Evolutionary conservation across 1,139 yeast genomes (phyloP).

Genomic region (Blastobotrys illinoisensis): DNA sequence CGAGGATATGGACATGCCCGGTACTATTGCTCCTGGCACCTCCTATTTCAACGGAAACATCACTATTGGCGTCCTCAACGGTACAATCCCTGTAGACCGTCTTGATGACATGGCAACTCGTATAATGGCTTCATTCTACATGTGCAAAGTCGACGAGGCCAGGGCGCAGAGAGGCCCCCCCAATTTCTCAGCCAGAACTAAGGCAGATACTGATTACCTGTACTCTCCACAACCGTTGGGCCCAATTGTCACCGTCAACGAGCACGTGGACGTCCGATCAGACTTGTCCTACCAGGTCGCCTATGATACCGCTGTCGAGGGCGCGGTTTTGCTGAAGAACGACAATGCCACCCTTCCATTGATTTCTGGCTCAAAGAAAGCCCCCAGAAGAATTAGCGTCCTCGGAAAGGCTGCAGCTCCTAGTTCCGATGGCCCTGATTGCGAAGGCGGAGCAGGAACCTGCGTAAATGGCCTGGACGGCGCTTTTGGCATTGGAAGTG

Average conservation of each 20-base stretch:
- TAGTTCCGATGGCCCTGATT: slow-evolving; percentile 5
- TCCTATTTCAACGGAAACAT: slow-evolving; percentile 55
- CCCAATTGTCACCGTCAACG: slow-evolving; percentile 48
- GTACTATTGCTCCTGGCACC: slow-evolving; percentile 41
- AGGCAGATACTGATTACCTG: slow-evolving; percentile 48
- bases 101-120: slow-evolving; percentile 59
- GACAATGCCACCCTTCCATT: slow-evolving; percentile 49
- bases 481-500: slow-evolving; percentile 33
- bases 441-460: background rate
- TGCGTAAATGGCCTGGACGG: background rate
- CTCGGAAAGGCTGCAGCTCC: slow-evolving; percentile 8
- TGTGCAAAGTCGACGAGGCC: slow-evolving; percentile 24
- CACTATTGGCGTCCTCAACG: slow-evolving; percentile 51
- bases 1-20: slow-evolving; percentile 65
- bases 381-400: slow-evolving; percentile 1
- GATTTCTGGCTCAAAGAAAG: slow-evolving; percentile 6
- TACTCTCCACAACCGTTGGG: slow-evolving; percentile 46
- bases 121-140: slow-evolving; percentile 52
- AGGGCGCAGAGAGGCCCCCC: slow-evolving; percentile 36
- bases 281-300: slow-evolving; percentile 49
- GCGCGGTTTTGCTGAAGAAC: slow-evolving; percentile 51
- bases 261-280: slow-evolving; percentile 51
- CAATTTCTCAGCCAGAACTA: slow-evolving; percentile 56
- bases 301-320: slow-evolving; percentile 51
- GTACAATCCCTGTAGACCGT: slow-evolving; percentile 49